These are phyloP conservation scores for Paracorniculantispora psalliotae DNA, from an alignment of 2,329 filamentous ascomycete species.

Conservation along the genomic window DNA sequence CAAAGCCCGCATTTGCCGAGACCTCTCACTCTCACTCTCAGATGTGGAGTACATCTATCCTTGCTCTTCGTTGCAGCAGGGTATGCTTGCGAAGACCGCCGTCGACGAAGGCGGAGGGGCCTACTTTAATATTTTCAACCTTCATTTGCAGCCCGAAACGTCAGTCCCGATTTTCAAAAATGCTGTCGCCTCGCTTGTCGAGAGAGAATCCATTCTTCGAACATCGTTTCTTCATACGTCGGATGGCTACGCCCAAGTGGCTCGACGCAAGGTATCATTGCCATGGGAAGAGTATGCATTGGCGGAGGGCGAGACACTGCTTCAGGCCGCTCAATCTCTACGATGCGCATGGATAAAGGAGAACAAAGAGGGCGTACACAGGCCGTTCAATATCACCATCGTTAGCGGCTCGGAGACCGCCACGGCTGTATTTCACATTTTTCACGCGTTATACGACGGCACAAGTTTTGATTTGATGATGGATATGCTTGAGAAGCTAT, in stretches of 20 bases:
- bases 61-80: constrained; percentile 81
- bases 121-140: constrained; percentile 75
- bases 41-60: constrained; percentile 71
- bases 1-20: constrained; percentile 44
- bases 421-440: constrained; percentile 62
- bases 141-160: constrained; percentile 44
- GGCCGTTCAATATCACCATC: constrained; percentile 49
- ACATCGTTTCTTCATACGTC: constrained; percentile 67
- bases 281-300: constrained; percentile 39
- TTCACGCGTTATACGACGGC: constrained; percentile 86
- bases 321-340: constrained; percentile 28
- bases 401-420: constrained; percentile 24
- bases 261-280: constrained; percentile 41
- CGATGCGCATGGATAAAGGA: constrained; percentile 47
- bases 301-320: constrained; percentile 25
- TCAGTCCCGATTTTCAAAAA: constrained; percentile 43
- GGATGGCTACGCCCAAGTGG: constrained; percentile 73
- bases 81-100: constrained; percentile 70
- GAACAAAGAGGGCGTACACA: constrained; percentile 44
- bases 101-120: constrained; percentile 47
- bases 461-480: constrained; percentile 69
- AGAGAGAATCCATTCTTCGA: constrained; percentile 59
- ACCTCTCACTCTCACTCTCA: constrained; percentile 43
- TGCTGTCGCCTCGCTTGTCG: constrained; percentile 55
- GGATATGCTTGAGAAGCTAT: constrained; percentile 39